Evolutionary conservation across 805 yeast species (phyloP).

Genomic region (Yamadazyma takamatsuzukensis): DNA sequence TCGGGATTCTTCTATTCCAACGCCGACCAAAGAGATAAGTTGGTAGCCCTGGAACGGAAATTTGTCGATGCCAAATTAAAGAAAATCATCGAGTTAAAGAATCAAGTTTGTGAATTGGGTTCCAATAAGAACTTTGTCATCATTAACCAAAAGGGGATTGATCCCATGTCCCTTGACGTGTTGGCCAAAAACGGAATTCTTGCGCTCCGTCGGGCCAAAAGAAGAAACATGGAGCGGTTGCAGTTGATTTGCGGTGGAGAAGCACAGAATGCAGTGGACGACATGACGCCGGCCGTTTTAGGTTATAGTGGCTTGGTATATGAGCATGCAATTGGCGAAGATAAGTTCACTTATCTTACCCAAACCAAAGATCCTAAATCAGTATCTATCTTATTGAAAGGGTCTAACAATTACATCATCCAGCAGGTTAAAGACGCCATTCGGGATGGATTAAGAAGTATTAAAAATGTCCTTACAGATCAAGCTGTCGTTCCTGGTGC

Average conservation of each 20-base stretch:
- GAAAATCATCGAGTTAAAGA: slow-evolving; percentile 89
- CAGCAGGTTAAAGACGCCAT: slow-evolving; percentile 96
- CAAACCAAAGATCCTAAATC: slow-evolving; percentile 86
- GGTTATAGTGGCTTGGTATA: slow-evolving; percentile 90
- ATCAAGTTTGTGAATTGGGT: slow-evolving; percentile 80
- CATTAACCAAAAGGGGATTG: slow-evolving; percentile 97
- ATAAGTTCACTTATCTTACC: slow-evolving; percentile 93
- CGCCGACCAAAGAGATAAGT: slow-evolving; percentile 94
- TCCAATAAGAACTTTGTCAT: slow-evolving; percentile 80
- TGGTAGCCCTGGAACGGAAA: slow-evolving; percentile 88
- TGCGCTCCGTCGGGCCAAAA: slow-evolving; percentile 95
- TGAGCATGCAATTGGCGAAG: slow-evolving; percentile 94
- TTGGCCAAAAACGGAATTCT: slow-evolving; percentile 89
- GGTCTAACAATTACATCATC: slow-evolving; percentile 84
- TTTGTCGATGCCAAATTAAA: slow-evolving; percentile 91
- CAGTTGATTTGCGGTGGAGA: slow-evolving; percentile 96
- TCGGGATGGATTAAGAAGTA: slow-evolving; percentile 94
- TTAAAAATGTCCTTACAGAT: slow-evolving; percentile 86
- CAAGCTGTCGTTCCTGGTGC: slow-evolving; percentile 90
- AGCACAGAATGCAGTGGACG: slow-evolving; percentile 97
- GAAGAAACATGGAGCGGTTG: slow-evolving; percentile 98
- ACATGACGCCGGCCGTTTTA: slow-evolving; percentile 69
- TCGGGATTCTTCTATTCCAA: slow-evolving; percentile 91
- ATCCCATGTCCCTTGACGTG: slow-evolving; percentile 94
- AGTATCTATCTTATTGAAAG: slow-evolving; percentile 88